Evolutionary conservation across 192 early-diverging fungal species (phyloP).

Genomic region (Geranomyces variabilis): DNA sequence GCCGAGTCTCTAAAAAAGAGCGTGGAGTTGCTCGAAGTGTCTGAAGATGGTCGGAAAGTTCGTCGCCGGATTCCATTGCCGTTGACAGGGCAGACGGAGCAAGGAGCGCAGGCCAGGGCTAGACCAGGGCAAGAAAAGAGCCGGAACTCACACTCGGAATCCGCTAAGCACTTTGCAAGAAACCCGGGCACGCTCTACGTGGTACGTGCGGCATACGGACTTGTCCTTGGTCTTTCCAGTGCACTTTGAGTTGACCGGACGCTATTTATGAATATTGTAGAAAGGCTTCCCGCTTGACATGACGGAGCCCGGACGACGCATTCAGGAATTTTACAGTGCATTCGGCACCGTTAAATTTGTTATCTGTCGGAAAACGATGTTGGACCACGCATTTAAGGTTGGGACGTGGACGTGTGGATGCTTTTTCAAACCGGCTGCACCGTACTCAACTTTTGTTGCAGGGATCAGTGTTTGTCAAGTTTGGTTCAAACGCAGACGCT

Average conservation of each 20-base stretch:
- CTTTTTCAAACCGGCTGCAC: not conserved
- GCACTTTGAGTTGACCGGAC: not conserved
- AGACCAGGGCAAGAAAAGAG: too few species aligned
- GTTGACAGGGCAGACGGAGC: too few species aligned
- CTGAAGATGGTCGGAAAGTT: not conserved
- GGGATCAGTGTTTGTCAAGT: slow-evolving; percentile 18
- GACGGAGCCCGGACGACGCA: not conserved
- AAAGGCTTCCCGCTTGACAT: slow-evolving; percentile 18
- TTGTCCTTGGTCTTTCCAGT: not conserved
- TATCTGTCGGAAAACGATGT: too few species aligned
- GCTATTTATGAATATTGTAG: not conserved
- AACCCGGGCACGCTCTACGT: not conserved
- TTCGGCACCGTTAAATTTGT: not conserved
- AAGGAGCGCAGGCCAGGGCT: too few species aligned
- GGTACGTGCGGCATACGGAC: not conserved
- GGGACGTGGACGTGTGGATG: not conserved
- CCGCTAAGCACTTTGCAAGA: not conserved
- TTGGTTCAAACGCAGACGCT: not conserved
- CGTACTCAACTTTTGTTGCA: not conserved
- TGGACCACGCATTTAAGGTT: too few species aligned
- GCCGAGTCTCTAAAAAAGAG: slow-evolving; percentile 4
- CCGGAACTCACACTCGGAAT: not conserved
- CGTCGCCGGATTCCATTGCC: not conserved
- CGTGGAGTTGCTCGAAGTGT: not conserved
- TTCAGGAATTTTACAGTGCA: not conserved